These are phyloP conservation scores for Salmacisia buchloeana DNA, from an alignment of 1,284 basidiomycete species.

Conservation along the genomic window DNA sequence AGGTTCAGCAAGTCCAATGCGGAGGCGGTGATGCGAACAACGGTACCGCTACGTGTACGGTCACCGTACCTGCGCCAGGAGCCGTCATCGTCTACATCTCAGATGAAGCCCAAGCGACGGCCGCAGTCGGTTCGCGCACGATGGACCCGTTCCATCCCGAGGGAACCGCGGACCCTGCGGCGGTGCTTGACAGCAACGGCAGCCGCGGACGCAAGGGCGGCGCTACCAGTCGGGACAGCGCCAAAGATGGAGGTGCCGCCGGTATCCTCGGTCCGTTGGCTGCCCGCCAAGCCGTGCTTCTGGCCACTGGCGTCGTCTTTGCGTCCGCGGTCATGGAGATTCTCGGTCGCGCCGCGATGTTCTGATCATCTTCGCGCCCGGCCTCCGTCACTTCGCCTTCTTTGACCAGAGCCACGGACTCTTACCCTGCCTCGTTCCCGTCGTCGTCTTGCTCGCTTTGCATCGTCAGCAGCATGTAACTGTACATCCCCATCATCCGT, in stretches of 20 bases:
- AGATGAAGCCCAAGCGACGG: background rate
- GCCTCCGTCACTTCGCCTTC: too few species aligned
- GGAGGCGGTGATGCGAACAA: slow-evolving; percentile 31
- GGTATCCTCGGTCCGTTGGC: background rate
- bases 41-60: slow-evolving; percentile 56
- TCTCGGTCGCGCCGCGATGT: too few species aligned
- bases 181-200: slow-evolving; percentile 10
- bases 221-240: slow-evolving; percentile 5
- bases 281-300: background rate
- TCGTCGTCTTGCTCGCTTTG: too few species aligned
- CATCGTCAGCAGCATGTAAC: too few species aligned
- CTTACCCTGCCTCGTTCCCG: too few species aligned
- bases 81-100: slow-evolving; percentile 68
- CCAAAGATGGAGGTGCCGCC: too few species aligned
- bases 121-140: background rate
- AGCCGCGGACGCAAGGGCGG: slow-evolving; percentile 7
- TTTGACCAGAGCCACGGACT: too few species aligned
- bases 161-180: slow-evolving; percentile 8
- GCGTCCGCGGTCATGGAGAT: too few species aligned
- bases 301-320: too few species aligned
- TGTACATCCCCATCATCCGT: too few species aligned
- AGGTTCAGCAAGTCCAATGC: slow-evolving; percentile 60
- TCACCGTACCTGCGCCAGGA: slow-evolving; percentile 66
- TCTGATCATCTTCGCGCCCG: too few species aligned
- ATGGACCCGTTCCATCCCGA: slow-evolving; percentile 7